Base-by-base conservation (phyloP, 495 filamentous ascomycete species). In the Gamarada debralockiae region DNA sequence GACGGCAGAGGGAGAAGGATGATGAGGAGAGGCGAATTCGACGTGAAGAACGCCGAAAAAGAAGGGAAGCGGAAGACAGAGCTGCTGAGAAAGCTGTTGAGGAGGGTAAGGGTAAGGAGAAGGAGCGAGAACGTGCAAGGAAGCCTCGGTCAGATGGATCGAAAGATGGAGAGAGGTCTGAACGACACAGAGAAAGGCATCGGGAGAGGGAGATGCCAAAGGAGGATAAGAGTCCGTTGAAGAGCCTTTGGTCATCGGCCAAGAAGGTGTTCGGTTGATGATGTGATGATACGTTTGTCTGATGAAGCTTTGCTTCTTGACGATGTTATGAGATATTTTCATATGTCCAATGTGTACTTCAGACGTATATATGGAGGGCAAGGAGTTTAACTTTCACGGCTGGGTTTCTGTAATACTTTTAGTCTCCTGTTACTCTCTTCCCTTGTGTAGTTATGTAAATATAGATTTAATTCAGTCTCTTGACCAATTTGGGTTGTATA, bases 151-250 rank as follows among this genome's bases (percentile, higher is more conserved):
- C 17, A 5, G 21, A 17, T 20, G 21, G 40, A 22, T 43, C 40
- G 21, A 43, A 22, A 17, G 17, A 43, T 9, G 27, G 13, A 13
- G 43, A 39, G 43, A 23, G 21, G 36, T 25, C 29, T 45, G 23
- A 44, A 23, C 23, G 46, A 45, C 92, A 51, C 33, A 52, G 50
- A 52, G 54, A 57, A 46, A 20, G 48, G 46, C n/a, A 38, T 13
- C 31, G 49, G n/a, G 45, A 53, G 25, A 56, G 48, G 49, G 53
- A 57, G 33, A 21, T 20, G 1, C 41, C 43, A 17, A 29, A 49
- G 42, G 44, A 56, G 41, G 24, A 52, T 1, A 57, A 63, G 17
- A 49, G 56, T 1, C 21, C 60, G 7, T 40, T 63, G 12, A 59
- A 39, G 13, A 52, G 27, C 25, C 25, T 63, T 21, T 57, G 53